Evolutionary conservation across 306 rosid genomes (phyloP), one percentile per base, ranked within the genome.

Genomic region (Trifolium subterraneum): DNA sequence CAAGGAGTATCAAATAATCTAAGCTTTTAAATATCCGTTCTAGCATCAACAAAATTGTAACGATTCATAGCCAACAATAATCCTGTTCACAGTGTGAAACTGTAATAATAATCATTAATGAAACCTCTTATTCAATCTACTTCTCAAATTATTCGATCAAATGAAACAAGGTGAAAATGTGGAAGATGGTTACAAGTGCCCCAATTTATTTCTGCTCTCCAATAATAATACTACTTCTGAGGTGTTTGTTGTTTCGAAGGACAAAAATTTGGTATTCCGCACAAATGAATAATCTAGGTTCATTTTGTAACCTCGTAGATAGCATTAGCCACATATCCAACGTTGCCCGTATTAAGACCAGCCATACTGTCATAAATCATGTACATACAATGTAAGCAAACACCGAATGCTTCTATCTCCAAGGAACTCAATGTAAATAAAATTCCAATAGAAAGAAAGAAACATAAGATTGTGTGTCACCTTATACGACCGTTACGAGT

Each of bases 401-500:
- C 35, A 64, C 18, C 44, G 23, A 33, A 50, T 67, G 41, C 10
- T 77, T 4, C 2, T 0, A 51, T 62, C 35, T 31, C 61, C 10
- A 3, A 31, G 22, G 15, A 11, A 62, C 64, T 29, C 13, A 14
- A 6, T 8, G 23, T 23, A 36, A 23, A 4, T 38, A 47, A 66
- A 79, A 71, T 70, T 35, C 12, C 2, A 22, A 14, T 60, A 27
- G 41, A 60, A 10, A 27, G 65, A 60, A 13, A 38, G 20, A 27
- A 48, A 45, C 25, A 22, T 14, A 31, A 36, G 68, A 50, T 52
- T 35, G 8, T 42, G 15, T n/a, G 3, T 84, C 80, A 87, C 98
- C 98, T 91, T 59, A 94, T 91, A 10, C 97, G 97, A 58, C 96
- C 98, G 35, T 94, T 91, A 64, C 95, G 94, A 74, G 98, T 94